Conservation (phyloP, 1,139 yeast genomes). For the Nakaseomyces nivariensis region DNA sequence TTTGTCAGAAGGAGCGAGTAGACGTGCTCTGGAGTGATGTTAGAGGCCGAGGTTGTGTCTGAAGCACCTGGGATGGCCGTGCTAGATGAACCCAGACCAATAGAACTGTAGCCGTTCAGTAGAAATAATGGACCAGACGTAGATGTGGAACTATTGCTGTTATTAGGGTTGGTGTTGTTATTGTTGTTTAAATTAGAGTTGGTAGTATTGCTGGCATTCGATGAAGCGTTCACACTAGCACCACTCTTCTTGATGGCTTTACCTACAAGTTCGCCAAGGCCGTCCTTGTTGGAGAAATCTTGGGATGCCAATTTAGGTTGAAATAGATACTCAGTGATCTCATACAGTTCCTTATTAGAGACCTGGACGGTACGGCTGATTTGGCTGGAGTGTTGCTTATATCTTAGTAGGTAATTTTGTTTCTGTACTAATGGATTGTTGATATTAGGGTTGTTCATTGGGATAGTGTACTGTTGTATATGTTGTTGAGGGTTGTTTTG, state of each 20-base stretch:
- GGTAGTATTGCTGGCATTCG: conserved; percentile 8
- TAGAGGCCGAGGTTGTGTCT: conserved; percentile 4
- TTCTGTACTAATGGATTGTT: conserved; percentile 19
- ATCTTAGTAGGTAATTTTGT: conserved; percentile 17
- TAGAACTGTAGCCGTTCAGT: conserved; percentile 1
- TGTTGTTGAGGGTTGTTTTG: conserved; percentile 10
- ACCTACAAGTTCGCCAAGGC: conserved; percentile 22
- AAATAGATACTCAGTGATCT: conserved; percentile 22
- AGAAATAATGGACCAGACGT: neutral
- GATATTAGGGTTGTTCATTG: conserved; percentile 2
- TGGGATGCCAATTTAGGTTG: conserved; percentile 18
- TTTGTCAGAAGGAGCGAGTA: conserved; percentile 37
- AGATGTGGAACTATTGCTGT: neutral
- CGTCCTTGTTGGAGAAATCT: conserved; percentile 16
- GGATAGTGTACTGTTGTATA: conserved; percentile 6
- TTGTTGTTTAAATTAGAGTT: neutral
- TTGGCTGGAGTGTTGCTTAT: conserved; percentile 4
- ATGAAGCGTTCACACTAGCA: conserved; percentile 16
- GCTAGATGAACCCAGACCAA: conserved; percentile 8
- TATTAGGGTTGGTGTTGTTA: neutral
- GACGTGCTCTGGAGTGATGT: conserved; percentile 14
- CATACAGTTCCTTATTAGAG: conserved; percentile 20
- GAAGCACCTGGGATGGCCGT: conserved; percentile 1
- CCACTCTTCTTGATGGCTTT: conserved; percentile 25
- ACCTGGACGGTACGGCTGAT: conserved; percentile 13